Percentiles rank a stretch among this genome's conserved stretches.
These are phyloP conservation scores for Claviceps spartinae DNA, from an alignment of 2,329 filamentous ascomycete species.

Conservation along the genomic window DNA sequence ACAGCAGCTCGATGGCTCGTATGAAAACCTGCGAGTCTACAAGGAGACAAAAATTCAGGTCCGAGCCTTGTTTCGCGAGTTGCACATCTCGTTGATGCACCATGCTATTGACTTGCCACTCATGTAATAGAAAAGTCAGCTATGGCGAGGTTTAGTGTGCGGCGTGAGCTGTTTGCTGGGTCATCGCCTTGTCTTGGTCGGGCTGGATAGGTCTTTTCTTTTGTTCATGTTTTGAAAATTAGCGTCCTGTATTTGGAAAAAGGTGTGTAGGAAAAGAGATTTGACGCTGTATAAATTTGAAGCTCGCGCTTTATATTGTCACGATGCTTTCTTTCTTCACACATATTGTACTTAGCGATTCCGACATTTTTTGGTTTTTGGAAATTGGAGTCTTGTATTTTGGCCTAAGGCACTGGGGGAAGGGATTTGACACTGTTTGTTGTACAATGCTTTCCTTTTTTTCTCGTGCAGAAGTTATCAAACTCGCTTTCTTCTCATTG, in stretches of 20 bases:
- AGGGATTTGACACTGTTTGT: not conserved
- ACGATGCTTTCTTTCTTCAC: not conserved
- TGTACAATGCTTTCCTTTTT: too few species aligned
- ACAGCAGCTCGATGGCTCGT: conserved; percentile 6
- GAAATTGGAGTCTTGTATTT: not conserved
- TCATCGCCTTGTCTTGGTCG: not conserved
- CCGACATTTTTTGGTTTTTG: not conserved
- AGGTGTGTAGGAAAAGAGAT: not conserved
- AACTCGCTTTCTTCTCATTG: not conserved
- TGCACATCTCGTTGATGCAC: not conserved
- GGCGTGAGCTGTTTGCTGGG: not conserved
- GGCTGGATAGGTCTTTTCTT: not conserved
- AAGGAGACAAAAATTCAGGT: not conserved
- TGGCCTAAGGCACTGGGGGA: not conserved
- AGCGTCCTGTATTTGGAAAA: not conserved
- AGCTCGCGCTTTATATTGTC: too few species aligned
- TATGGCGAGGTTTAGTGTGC: not conserved
- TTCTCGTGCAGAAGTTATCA: not conserved
- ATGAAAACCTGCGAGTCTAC: not conserved
- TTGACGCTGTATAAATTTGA: not conserved
- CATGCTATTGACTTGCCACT: not conserved
- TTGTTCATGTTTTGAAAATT: not conserved
- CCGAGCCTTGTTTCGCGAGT: not conserved
- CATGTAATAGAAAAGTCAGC: not conserved
- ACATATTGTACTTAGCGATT: not conserved